Evolutionary conservation across 345 rosid genomes (phyloP).

Genomic region (Rhizophora mangle): DNA sequence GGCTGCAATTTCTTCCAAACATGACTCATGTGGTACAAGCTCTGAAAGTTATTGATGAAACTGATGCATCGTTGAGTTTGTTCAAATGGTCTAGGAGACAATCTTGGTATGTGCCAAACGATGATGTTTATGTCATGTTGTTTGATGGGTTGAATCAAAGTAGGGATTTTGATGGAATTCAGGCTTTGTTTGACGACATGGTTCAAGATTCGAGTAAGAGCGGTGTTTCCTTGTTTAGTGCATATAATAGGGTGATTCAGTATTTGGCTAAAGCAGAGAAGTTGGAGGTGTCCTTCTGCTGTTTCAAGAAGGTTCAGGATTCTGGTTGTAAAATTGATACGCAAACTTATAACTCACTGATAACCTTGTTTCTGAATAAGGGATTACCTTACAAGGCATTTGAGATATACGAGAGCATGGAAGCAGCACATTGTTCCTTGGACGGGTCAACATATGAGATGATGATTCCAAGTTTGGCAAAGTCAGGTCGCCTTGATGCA

Average conservation of each 20-base stretch:
- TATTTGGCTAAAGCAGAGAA: conserved; percentile 87
- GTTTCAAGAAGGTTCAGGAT: conserved; percentile 84
- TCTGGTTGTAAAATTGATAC: conserved; percentile 61
- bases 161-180: conserved; percentile 69
- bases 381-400: conserved; percentile 92
- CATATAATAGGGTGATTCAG: conserved; percentile 79
- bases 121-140: conserved; percentile 61
- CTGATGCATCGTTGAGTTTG: conserved; percentile 67
- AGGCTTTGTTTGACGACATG: conserved; percentile 77
- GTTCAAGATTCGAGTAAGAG: conserved; percentile 47
- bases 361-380: conserved; percentile 74
- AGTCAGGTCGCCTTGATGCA: conserved; percentile 95
- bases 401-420: conserved; percentile 97
- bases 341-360: conserved; percentile 67
- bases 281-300: conserved; percentile 77
- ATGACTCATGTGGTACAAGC: conserved; percentile 79
- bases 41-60: conserved; percentile 58
- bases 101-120: conserved; percentile 65
- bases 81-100: conserved; percentile 89
- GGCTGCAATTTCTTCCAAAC: conserved; percentile 76
- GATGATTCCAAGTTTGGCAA: conserved; percentile 86
- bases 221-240: conserved; percentile 39
- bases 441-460: conserved; percentile 84
- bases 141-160: conserved; percentile 71
- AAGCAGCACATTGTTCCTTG: conserved; percentile 56